Percentiles rank a stretch among this genome's conserved stretches.
phyloP scores from a whole-genome alignment of 331 rosid species.

The Saraca asoca region DNA sequence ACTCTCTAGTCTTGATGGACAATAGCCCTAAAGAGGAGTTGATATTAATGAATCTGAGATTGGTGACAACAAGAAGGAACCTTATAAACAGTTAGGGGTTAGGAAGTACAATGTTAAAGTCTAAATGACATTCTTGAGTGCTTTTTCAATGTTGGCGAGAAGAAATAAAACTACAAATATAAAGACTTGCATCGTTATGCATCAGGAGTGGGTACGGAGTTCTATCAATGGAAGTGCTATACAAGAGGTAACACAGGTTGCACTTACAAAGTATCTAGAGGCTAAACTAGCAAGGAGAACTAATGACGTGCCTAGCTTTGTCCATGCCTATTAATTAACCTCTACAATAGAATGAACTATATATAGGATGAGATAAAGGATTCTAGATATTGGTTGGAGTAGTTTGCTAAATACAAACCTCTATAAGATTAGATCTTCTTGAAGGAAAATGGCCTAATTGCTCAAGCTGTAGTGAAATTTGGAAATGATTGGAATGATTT shows the following conservation, averaged over 20 bases:
- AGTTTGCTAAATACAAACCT: too few species aligned
- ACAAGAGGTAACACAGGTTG: slow-evolving; percentile 90
- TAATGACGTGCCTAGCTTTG: slow-evolving; percentile 41
- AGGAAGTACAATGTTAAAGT: slow-evolving; percentile 63
- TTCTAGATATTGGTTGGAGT: too few species aligned
- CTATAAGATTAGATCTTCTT: too few species aligned
- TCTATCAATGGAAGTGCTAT: slow-evolving; percentile 72
- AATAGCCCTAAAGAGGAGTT: slow-evolving; percentile 78
- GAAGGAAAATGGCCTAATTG: too few species aligned
- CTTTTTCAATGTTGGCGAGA: slow-evolving; percentile 91
- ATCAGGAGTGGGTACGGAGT: slow-evolving; percentile 87
- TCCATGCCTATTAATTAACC: too few species aligned
- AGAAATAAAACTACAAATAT: slow-evolving; percentile 85
- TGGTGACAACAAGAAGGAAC: slow-evolving; percentile 67
- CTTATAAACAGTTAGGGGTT: slow-evolving; percentile 57
- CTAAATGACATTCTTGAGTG: slow-evolving; percentile 77
- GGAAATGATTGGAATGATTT: slow-evolving; percentile 79
- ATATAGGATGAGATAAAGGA: too few species aligned
- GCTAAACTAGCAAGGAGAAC: slow-evolving; percentile 63
- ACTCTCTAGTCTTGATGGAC: slow-evolving; percentile 68
- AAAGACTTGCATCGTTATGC: slow-evolving; percentile 89
- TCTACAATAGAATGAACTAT: too few species aligned
- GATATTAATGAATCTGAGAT: slow-evolving; percentile 93
- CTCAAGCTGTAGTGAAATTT: too few species aligned
- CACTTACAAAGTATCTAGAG: slow-evolving; percentile 75